Conservation (phyloP, 208 protist species). For the Vickermania spadyakhi region DNA sequence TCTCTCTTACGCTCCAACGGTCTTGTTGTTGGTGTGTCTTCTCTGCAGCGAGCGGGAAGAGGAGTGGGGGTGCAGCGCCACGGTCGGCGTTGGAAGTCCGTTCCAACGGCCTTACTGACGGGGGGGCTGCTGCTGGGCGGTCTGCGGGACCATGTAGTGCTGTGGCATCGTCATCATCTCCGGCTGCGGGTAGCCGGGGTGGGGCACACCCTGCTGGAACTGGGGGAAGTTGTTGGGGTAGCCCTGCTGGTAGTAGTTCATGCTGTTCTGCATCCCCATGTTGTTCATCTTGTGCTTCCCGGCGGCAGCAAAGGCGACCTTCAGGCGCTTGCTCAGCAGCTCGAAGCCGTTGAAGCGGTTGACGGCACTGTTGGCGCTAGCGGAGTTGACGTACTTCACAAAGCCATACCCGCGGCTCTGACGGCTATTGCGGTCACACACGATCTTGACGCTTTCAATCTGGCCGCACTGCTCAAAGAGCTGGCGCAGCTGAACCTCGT, state of each 20-base stretch:
- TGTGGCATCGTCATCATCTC: constrained; percentile 64
- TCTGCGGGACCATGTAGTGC: constrained; percentile 39
- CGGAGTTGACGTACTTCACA: constrained; percentile 74
- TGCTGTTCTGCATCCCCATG: constrained; percentile 15
- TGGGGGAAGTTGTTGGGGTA: constrained; percentile 28
- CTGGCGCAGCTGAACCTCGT: constrained; percentile 73
- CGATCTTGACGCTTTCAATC: constrained; percentile 85
- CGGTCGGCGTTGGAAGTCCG: background rate
- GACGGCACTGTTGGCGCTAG: constrained; percentile 71
- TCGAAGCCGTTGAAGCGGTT: constrained; percentile 73
- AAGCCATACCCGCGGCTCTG: constrained; percentile 87
- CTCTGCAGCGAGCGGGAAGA: no score
- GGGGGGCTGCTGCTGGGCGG: constrained; percentile 24
- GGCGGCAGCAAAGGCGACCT: constrained; percentile 68
- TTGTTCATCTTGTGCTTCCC: constrained; percentile 52
- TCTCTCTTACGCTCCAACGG: no score
- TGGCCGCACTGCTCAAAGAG: constrained; percentile 78
- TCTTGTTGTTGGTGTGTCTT: no score
- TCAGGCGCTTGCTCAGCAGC: constrained; percentile 85
- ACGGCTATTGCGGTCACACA: constrained; percentile 76
- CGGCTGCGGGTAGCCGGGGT: constrained; percentile 40
- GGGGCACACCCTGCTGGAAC: constrained; percentile 5
- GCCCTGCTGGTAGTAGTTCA: constrained; percentile 23
- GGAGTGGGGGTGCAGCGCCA: background rate
- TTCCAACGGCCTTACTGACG: constrained; percentile 2